phyloP scores from a whole-genome alignment of 176 grass and related monocot genomes.

The Avena atlantica region DNA sequence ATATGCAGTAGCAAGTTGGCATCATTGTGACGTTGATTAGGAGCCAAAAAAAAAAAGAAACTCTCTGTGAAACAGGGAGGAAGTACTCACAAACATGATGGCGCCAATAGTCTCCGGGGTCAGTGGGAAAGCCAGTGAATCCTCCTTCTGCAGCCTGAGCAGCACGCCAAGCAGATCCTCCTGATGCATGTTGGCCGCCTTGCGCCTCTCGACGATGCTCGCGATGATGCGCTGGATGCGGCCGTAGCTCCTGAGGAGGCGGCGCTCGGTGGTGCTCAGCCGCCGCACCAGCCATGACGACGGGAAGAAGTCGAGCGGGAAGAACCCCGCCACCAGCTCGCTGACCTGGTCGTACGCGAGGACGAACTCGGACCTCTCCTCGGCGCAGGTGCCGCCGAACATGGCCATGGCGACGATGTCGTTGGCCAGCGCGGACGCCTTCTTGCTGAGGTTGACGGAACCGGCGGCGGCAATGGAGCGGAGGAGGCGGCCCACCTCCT shows the following conservation, averaged over 20 bases:
- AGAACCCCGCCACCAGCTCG: not conserved
- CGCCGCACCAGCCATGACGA: not conserved
- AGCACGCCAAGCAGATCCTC: not conserved
- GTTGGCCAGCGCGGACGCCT: not conserved
- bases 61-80: not conserved
- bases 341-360: not conserved
- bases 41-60: too few relatives aligned
- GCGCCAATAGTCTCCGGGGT: not conserved
- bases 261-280: not conserved
- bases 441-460: slow-evolving; percentile 4
- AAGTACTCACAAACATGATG: not conserved
- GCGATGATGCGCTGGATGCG: not conserved
- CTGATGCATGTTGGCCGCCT: not conserved
- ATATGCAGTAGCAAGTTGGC: too few relatives aligned
- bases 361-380: not conserved
- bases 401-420: slow-evolving; percentile 22
- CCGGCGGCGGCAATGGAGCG: not conserved
- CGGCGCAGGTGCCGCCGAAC: slow-evolving; percentile 20
- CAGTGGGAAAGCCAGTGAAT: not conserved
- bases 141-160: slow-evolving; percentile 10
- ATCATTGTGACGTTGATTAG: too few relatives aligned
- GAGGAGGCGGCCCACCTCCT: not conserved
- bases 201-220: not conserved
- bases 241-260: not conserved
- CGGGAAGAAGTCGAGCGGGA: slow-evolving; percentile 8